Percentiles rank a stretch among this genome's conserved stretches.
phyloP scores from a whole-genome alignment of 345 rosid species.

The Lepidium sativum region DNA sequence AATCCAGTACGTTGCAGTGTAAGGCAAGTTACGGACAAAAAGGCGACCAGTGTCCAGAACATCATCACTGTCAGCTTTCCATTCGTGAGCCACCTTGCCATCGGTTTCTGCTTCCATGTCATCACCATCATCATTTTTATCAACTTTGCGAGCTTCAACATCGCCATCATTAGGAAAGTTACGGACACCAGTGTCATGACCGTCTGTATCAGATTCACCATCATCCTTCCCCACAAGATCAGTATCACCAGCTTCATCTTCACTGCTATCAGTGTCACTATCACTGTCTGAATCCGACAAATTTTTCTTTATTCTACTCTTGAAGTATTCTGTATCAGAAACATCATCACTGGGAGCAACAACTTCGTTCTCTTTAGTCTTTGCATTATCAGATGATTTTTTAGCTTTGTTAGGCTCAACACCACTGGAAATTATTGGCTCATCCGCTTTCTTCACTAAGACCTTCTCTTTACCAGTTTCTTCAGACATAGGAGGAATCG shows the following conservation, averaged over 20 bases:
- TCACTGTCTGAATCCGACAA: conserved; percentile 68
- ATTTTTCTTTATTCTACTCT: conserved; percentile 71
- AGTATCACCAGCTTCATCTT: conserved; percentile 3
- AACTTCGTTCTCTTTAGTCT: conserved; percentile 22
- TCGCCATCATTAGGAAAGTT: conserved; percentile 12
- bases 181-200: conserved; percentile 10
- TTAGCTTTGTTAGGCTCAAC: conserved; percentile 20
- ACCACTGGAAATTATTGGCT: conserved; percentile 17
- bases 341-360: conserved; percentile 38
- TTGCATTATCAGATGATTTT: conserved; percentile 19
- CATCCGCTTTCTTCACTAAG: conserved; percentile 22
- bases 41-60: conserved; percentile 52
- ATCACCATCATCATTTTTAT: conserved; percentile 1
- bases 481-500: conserved; percentile 28
- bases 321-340: conserved; percentile 84
- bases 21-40: conserved; percentile 82
- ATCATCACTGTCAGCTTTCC: conserved; percentile 37
- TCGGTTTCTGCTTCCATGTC: conserved; percentile 20
- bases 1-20: conserved; percentile 48
- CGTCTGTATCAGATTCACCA: conserved; percentile 11
- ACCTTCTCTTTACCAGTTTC: conserved; percentile 13
- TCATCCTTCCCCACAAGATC: conserved; percentile 16
- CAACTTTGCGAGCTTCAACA: conserved; percentile 6
- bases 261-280: conserved; percentile 19
- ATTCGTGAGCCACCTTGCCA: conserved; percentile 28